Evolutionary conservation across 1,284 basidiomycete species (phyloP).

Genomic region (Phylloporus sp.): DNA sequence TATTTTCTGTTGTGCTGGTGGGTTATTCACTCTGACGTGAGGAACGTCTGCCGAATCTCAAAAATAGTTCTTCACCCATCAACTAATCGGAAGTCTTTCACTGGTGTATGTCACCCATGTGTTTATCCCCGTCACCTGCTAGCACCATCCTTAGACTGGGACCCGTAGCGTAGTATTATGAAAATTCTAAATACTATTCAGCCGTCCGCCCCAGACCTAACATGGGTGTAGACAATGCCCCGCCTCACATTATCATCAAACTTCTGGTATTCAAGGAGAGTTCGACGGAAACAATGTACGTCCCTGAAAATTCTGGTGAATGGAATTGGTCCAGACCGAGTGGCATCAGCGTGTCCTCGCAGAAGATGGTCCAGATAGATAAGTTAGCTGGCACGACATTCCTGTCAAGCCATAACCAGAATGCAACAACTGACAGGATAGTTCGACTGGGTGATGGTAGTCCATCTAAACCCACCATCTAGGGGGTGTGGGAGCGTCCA

Average conservation of each 20-base stretch:
- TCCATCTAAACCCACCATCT: no score
- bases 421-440: no score
- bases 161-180: constrained; percentile 76
- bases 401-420: no score
- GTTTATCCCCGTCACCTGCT: neutral
- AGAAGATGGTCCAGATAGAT: no score
- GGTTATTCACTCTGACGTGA: constrained; percentile 27
- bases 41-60: constrained; percentile 9
- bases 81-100: constrained; percentile 63
- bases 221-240: constrained; percentile 57
- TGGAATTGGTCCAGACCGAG: no score
- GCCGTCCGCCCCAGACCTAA: constrained; percentile 60
- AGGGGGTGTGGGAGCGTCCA: constrained; percentile 86
- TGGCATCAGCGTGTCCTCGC: no score
- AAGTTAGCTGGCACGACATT: no score
- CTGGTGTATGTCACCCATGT: constrained; percentile 36
- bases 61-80: constrained; percentile 62
- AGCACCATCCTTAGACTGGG: constrained; percentile 51
- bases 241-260: constrained; percentile 78
- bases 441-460: no score
- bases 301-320: no score
- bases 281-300: constrained; percentile 69
- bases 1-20: constrained; percentile 76
- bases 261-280: constrained; percentile 85
- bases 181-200: constrained; percentile 75